Evolutionary conservation across 805 yeast species (phyloP), one percentile per base, ranked within the genome.

Genomic region (Ogataea nakhonphanomensis): DNA sequence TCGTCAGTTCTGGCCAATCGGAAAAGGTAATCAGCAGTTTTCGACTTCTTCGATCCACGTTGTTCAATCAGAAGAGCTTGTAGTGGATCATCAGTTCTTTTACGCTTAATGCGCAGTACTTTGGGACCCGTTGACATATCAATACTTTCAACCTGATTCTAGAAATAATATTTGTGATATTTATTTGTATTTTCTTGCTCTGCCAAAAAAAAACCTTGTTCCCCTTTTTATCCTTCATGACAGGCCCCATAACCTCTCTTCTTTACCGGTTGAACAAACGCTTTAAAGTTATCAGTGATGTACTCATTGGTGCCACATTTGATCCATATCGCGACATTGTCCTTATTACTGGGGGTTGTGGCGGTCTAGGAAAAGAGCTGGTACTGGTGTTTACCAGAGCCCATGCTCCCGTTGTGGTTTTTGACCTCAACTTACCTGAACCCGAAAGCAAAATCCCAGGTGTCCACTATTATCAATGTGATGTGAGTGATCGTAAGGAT

Each of bases 71-170:
- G 64, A 10, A 90, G 70, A 1, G 96, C 95, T 51, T 85, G 88
- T 17, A 91, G 69, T 2, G 97, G 95, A 50, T 87, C 96, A 54
- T 88, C 93, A 38, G 78, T 81, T 44, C 96, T 72, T 55, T 84
- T 83, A 43, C 98, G 74, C 62, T 93, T 91, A 58, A 91, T 84
- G 44, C 96, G 74, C 30, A 91, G 79, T 20, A 84, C 70, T 38
- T 74, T 75, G 1, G 95, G 95, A 9, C 57, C 58, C 21, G 45
- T 41, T 25, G 45, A 39, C 10, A 33, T 23, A 11, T 11, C 11
- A 20, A 9, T 6, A 13, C 5, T 8, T 22, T 14, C 15, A 25
- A 13, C 28, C 30, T 25, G 13, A 11, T 14, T 23, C 11, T 8
- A n/a, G 20, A 7, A 21, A 29, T 17, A 17, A 17, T 17, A 17